A percentile compares a stretch with the other conserved stretches of the same genome.
Conservation (phyloP, 2,329 filamentous ascomycete genomes). For the Trichophyton simii region DNA sequence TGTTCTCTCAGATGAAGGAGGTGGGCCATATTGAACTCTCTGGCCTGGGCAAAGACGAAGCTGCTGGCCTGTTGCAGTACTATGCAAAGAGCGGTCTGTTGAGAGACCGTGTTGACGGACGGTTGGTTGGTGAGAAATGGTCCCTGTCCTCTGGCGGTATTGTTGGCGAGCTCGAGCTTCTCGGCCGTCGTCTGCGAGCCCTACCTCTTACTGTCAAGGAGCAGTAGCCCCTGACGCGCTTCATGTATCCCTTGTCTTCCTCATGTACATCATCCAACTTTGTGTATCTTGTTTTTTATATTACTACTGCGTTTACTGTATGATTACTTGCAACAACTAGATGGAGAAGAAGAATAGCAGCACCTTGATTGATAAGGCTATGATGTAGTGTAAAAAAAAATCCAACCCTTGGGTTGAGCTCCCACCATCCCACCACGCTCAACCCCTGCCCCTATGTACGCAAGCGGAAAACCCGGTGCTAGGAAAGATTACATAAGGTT, state of each 20-base stretch:
- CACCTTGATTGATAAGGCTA: not conserved
- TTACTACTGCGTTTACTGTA: not conserved
- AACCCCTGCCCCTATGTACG: not conserved
- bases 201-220: not conserved
- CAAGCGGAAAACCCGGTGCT: not conserved
- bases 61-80: constrained; percentile 76
- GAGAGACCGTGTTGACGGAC: constrained; percentile 56
- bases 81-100: constrained; percentile 78
- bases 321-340: not conserved
- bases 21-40: constrained; percentile 45
- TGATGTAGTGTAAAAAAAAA: too few species aligned
- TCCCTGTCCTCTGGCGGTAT: constrained; percentile 66
- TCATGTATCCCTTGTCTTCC: not conserved
- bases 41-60: constrained; percentile 61
- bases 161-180: constrained; percentile 73
- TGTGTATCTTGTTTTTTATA: not conserved
- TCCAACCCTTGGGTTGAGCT: not conserved
- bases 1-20: constrained; percentile 25
- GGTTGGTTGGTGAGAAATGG: constrained; percentile 69
- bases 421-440: not conserved
- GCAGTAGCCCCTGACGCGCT: not conserved
- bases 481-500: constrained; percentile 6
- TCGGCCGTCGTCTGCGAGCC: constrained; percentile 37
- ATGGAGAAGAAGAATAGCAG: not conserved
- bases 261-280: not conserved